Conservation (phyloP, 2,329 filamentous ascomycete genomes). For the Colletotrichum echinochloae region DNA sequence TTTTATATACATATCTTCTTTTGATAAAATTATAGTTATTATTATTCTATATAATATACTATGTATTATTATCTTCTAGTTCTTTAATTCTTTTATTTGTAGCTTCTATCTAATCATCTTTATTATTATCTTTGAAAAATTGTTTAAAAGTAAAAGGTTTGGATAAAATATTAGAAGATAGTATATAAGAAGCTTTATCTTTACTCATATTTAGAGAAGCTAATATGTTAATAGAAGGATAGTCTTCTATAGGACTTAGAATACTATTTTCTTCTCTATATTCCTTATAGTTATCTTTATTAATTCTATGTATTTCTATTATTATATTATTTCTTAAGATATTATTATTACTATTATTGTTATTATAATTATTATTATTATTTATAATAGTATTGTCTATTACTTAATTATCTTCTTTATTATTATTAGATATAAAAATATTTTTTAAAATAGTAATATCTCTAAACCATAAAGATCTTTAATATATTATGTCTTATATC, state of each 20-base stretch:
- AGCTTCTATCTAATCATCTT: not conserved
- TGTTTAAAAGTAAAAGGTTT: not conserved
- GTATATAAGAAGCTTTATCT: too few relatives aligned
- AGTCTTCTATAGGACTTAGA: too few relatives aligned
- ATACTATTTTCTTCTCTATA: not conserved
- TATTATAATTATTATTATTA: too few relatives aligned
- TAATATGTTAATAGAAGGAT: too few relatives aligned
- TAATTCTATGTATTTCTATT: too few relatives aligned
- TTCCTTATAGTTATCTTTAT: too few relatives aligned
- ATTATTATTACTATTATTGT: too few relatives aligned
- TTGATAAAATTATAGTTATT: too few relatives aligned
- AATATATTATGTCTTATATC: not conserved
- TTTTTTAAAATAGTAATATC: too few relatives aligned
- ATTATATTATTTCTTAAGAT: too few relatives aligned
- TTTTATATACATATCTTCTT: not conserved
- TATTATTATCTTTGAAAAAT: not conserved
- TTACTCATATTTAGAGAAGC: too few relatives aligned
- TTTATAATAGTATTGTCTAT: not conserved
- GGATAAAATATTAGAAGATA: too few relatives aligned
- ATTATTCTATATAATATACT: not conserved
- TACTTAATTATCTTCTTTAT: not conserved
- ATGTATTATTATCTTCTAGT: not conserved
- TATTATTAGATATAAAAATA: not conserved
- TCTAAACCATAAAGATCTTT: not conserved
- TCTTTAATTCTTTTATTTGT: not conserved